Base-by-base conservation (phyloP, 2,329 filamentous ascomycete genomes). In the Fusarium falciforme region DNA sequence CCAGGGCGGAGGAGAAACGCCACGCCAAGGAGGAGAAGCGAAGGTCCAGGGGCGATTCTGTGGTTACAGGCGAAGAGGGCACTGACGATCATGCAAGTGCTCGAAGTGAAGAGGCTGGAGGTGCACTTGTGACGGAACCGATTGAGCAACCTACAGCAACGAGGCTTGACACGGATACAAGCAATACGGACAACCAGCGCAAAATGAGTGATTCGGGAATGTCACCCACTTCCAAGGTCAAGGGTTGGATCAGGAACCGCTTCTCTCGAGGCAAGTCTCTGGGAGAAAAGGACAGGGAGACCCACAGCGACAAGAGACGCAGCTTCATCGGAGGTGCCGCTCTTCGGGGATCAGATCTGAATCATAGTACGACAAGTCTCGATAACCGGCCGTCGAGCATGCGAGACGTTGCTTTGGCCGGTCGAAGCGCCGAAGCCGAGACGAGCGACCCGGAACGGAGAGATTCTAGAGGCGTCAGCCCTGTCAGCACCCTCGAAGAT, bases 221-320 rank as follows among this genome's bases (percentile, higher is more conserved):
- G 7, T 83, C 82, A 6, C 81, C 82, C 17, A 82, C 79, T 5
- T 80, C 82, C 59, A 85, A 84, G 68, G 85, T 89, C 49, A 89
- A 85, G 73, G 85, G 83, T 42, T 90, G 89, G 89, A 83, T 91
- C 63, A 90, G 87, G 78, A 87, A 85, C 27, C 87, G 85, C 7
- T 87, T 90, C 69, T 85, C 84, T 0, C 82, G 83, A 6, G 80
- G 84, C 10, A 86, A 85, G 65, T 83, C 84, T 3, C 64, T 83
- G 0, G 79, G 82, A 9, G 83, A 85, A 17, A 80, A 83, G 14
- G 83, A 84, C 12, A 79, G 81, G 1, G 80, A 82, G n/a, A 83
- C 80, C 7, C 80, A 84, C 2, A 78, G 77, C 17, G 78, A 82
- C 5, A 82, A 83, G 75, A 76, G 77, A 57, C 82, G 80, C 64